Base-by-base conservation (phyloP, 306 rosid species). In the Pyrus pyrifolia region DNA sequence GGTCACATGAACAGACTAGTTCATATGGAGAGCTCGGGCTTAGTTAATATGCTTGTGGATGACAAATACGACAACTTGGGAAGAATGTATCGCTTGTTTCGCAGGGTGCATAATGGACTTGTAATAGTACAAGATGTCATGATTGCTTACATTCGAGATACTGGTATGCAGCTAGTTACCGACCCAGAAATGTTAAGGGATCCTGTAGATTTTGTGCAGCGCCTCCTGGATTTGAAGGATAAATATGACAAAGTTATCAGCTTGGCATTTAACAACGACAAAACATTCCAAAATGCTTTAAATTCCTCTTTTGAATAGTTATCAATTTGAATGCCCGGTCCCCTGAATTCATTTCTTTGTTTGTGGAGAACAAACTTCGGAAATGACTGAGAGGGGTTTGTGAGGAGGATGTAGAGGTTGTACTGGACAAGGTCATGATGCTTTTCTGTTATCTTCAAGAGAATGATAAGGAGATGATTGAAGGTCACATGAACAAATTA, bases 201-300 rank as follows among this genome's bases (percentile, higher is more conserved):
- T 78, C 93, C 95, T 12, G 91, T 93, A 73, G 97, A 93, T 70
- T 91, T 88, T 77, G 97, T 91, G 68, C 95, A 89, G 58, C 83
- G 94, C 65, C 96, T 94, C 52, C 77, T 94, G 76, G 91, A 90
- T 67, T 87, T 78, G 84, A 90, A 91, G 83, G 91, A 93, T 71
- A 94, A 90, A 79, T 91, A 94, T 68, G 98, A 94, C 72, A 89
- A 78, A 72, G 84, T 91, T 52, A 87, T 91, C 61, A 87, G 70
- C 78, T 70, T 83, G 67, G 84, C 96, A 53, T 94, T 94, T 46
- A 89, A 80, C 86, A 91, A 88, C 44, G 97, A 93, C 86, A 93
- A 93, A 85, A 86, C 96, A 57, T 93, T 93, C 81, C 97, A 93
- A 78, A 93, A 91, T 82, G 97, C 94, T 70, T 79, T 94, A 81